Evolutionary conservation across 2,329 filamentous ascomycete species (phyloP).

Genomic region (Aspergillus ustus): DNA sequence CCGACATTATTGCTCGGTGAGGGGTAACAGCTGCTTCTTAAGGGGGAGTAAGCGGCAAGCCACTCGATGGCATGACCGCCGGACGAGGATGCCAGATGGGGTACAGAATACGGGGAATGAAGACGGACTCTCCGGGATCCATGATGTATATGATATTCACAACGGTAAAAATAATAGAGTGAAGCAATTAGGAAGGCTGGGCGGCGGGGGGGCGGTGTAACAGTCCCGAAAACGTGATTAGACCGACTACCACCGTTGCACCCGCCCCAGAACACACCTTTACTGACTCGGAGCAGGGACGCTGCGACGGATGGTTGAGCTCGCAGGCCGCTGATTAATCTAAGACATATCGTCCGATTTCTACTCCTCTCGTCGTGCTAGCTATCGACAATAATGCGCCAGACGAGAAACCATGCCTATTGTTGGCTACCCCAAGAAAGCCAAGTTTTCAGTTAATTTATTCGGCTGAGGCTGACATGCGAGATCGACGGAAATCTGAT

Average conservation of each 20-base stretch:
- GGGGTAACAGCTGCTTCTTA: background rate
- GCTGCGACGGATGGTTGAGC: background rate
- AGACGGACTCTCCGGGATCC: background rate
- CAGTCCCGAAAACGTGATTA: slow-evolving; percentile 26
- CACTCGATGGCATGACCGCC: background rate
- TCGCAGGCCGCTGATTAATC: background rate
- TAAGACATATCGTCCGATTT: background rate
- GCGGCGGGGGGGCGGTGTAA: slow-evolving; percentile 23
- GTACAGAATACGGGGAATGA: background rate
- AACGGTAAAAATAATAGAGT: background rate
- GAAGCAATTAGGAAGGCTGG: slow-evolving; percentile 7
- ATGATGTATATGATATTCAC: background rate
- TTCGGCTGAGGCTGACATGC: slow-evolving; percentile 8
- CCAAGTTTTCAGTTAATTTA: slow-evolving; percentile 11
- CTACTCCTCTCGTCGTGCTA: background rate
- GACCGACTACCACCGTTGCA: slow-evolving; percentile 32
- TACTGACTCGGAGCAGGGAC: background rate
- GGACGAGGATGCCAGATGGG: background rate
- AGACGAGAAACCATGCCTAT: background rate
- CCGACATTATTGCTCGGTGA: background rate
- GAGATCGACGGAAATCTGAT: slow-evolving; percentile 1
- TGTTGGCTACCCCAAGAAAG: slow-evolving; percentile 4
- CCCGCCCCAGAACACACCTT: slow-evolving; percentile 18
- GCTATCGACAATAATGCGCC: background rate
- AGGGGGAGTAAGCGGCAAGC: background rate